Base-by-base conservation (phyloP, 441 rosid species). In the Syzygium syzygioides region DNA sequence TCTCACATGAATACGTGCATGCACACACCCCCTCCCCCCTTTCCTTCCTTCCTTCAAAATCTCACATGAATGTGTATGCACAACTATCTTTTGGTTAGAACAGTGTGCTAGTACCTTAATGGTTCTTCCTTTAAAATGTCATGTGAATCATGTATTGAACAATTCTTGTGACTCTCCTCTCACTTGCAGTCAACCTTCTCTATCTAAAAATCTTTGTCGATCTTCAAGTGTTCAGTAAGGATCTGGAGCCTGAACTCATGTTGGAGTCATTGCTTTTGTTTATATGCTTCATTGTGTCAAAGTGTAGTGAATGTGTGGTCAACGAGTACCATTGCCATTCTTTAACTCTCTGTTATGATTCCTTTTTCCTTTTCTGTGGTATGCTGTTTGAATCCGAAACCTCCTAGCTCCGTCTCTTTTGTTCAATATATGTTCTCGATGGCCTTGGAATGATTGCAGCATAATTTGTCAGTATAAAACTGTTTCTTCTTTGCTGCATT, bases 401-500 rank as follows among this genome's bases (percentile, higher is more conserved):
- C 83, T 12, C 53, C 83, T 41, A 41, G 41, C 52, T 13, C 53
- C 10, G 1, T 25, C 23, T 76, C 53, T 76, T 41, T 76, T 41
- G 83, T 76, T 76, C 83, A 76, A 76, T 41, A 76, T 41, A 7
- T 76, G 83, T 76, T 41, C 83, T 76, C 83, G 23, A 41, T 76
- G 83, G 83, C 52, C 52, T 76, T 76, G 83, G n/a, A 41, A 76
- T 41, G 83, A 76, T 76, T 76, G 52, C 83, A 6, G 53, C 83
- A 23, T 76, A 76, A 76, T 76, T 76, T 76, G 10, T 76, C 83
- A 76, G 52, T 76, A 52, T 76, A 76, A 76, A 76, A 85, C 68
- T 14, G 37, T 19, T 48, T 85, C 86, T 85, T 48, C 9, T 88
- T 88, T 55, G 87, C 53, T 90, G 59, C 28, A 86, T 93, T 91